Evolutionary conservation across 2,329 filamentous ascomycete genomes (phyloP).

Genomic region (Alternaria tenuissima): DNA sequence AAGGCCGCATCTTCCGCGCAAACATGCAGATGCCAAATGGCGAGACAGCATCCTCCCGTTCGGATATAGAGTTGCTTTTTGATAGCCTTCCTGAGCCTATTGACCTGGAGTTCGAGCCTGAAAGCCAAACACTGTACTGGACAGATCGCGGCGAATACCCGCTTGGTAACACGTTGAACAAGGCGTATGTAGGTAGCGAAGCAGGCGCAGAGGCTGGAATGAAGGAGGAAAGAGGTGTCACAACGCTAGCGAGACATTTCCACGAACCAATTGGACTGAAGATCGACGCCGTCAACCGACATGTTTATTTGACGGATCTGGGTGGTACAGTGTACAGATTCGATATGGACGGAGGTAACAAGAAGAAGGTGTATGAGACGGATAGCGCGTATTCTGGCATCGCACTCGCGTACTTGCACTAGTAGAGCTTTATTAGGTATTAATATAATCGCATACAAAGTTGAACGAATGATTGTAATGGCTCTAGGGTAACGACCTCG

Average conservation of each 20-base stretch:
- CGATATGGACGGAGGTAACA: slow-evolving; percentile 23
- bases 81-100: slow-evolving; percentile 53
- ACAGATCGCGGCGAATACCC: slow-evolving; percentile 68
- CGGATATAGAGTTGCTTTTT: slow-evolving; percentile 40
- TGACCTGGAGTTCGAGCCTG: slow-evolving; percentile 64
- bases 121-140: slow-evolving; percentile 62
- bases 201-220: neutral
- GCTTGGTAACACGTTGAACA: slow-evolving; percentile 63
- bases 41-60: slow-evolving; percentile 17
- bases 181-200: slow-evolving; percentile 26
- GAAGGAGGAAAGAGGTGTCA: slow-evolving; percentile 1
- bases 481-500: neutral
- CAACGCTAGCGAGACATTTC: slow-evolving; percentile 27
- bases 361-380: slow-evolving; percentile 24
- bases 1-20: slow-evolving; percentile 64
- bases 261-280: slow-evolving; percentile 36
- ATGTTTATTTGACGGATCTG: slow-evolving; percentile 30
- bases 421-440: neutral
- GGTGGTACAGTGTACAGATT: slow-evolving; percentile 25
- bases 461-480: neutral
- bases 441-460: neutral
- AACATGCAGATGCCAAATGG: slow-evolving; percentile 53
- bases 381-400: slow-evolving; percentile 25
- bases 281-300: slow-evolving; percentile 14
- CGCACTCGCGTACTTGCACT: slow-evolving; percentile 17